Percentiles rank a stretch among this genome's conserved stretches.
These are phyloP conservation scores for Diaporthe sp. DNA, from an alignment of 2,329 filamentous ascomycete species.

Conservation along the genomic window DNA sequence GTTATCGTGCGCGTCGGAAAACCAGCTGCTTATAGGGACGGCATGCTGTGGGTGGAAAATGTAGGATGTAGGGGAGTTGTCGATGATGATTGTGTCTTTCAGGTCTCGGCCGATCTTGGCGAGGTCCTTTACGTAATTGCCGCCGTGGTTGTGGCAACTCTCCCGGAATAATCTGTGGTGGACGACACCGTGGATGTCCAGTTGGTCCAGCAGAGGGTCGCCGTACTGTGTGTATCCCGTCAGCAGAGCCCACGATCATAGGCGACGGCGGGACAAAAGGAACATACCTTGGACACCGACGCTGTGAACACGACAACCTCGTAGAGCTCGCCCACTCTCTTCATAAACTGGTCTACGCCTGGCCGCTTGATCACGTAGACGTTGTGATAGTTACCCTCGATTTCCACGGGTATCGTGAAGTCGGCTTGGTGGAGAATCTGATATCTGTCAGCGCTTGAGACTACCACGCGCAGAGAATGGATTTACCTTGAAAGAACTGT, in stretches of 20 bases:
- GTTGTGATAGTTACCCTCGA: constrained; percentile 98
- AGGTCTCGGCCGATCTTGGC: constrained; percentile 97
- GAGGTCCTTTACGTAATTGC: constrained; percentile 99
- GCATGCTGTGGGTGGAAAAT: constrained; percentile 99
- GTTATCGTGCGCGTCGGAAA: constrained; percentile 99
- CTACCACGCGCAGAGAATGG: constrained; percentile 6
- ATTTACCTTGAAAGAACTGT: constrained; percentile 97
- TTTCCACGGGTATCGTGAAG: constrained; percentile 98
- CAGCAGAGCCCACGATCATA: constrained; percentile 27
- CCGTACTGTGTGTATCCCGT: constrained; percentile 76
- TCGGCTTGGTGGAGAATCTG: constrained; percentile 98
- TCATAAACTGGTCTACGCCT: constrained; percentile 99
- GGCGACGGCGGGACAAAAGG: neutral
- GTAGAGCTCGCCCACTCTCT: constrained; percentile 95
- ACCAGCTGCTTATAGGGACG: constrained; percentile 99
- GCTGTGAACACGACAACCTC: constrained; percentile 99
- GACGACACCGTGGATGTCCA: constrained; percentile 97
- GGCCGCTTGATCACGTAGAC: constrained; percentile 99
- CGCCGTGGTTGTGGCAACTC: constrained; percentile 99
- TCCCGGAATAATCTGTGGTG: constrained; percentile 97
- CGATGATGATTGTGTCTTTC: constrained; percentile 98
- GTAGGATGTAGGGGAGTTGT: constrained; percentile 99
- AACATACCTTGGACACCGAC: constrained; percentile 91
- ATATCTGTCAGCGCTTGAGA: neutral
- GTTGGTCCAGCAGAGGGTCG: constrained; percentile 93